Evolutionary conservation across 148 eudicot species (phyloP), one percentile per base, ranked within the genome.

Genomic region (Rhododendron williamsianum): DNA sequence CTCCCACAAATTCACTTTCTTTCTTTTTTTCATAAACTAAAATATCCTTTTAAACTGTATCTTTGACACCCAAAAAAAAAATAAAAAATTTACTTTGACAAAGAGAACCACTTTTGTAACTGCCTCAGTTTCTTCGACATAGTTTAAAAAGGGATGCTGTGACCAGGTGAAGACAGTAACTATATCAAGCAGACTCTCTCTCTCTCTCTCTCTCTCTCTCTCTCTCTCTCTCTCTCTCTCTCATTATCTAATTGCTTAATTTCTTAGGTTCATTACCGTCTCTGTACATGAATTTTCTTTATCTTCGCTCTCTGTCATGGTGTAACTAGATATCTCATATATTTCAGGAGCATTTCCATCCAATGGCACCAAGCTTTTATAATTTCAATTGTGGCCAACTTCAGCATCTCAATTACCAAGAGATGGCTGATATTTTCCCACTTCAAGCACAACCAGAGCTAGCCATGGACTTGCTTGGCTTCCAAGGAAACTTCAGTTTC

Each of bases 391-490:
- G 38, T 25, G 21, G 25, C 36, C 71, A 6, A 21, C 27, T 76
- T 77, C 69, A 82, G 21, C 81, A 72, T 30, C n/a, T 46, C 15
- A 46, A 85, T 65, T 65, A 65, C 30, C 84, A 36, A 74, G 86
- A 54, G 2, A 81, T 56, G 12, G 10, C 0, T 10, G 16, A 63
- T 12, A 35, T 25, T 63, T 76, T 82, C 54, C 15, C 84, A 52
- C 76, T 33, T 30, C 72, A 45, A 77, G 2, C 63, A 41, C 86
- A 84, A 33, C 25, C 82, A 45, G 80, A 86, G 85, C 82, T 65
- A 69, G 46, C 84, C 1, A 87, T 84, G 78, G 87, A 88, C 78
- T 84, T 90, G 33, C 73, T 72, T 49, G 76, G 48, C 45, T 78
- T 86, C 77, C 78, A 67, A 43, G 78, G 81, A 49, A 69, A 41